Conservation (phyloP, 208 protist species). For the Perkinsela sp. region DNA sequence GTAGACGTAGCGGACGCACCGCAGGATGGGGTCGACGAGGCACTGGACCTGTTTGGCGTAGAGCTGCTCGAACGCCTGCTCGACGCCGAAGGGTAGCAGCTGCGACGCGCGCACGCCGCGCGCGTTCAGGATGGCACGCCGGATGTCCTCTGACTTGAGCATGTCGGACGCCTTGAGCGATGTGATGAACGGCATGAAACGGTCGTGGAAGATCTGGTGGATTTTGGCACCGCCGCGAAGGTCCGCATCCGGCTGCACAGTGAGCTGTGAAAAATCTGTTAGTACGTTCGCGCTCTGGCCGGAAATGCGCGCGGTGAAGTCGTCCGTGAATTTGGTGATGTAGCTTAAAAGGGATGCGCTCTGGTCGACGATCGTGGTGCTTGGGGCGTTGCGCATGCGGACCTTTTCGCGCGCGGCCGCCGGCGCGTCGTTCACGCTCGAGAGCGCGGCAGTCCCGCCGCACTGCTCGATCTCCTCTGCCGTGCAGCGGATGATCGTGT, state of each 20-base stretch:
- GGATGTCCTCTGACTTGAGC: constrained; percentile 73
- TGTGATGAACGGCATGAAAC: constrained; percentile 58
- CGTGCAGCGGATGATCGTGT: constrained; percentile 41
- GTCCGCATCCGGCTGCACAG: constrained; percentile 14
- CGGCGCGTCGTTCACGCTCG: background rate
- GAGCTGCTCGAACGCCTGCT: constrained; percentile 79
- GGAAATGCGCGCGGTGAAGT: constrained; percentile 71
- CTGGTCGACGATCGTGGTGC: constrained; percentile 38
- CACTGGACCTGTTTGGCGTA: constrained; percentile 71
- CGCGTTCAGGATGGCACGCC: constrained; percentile 78
- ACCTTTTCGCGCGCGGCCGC: background rate
- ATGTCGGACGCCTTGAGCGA: constrained; percentile 60
- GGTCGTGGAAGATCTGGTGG: constrained; percentile 80
- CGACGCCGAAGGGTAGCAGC: constrained; percentile 60
- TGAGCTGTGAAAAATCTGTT: constrained; percentile 11
- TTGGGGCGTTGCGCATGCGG: background rate
- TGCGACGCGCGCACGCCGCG: constrained; percentile 76
- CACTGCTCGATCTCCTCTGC: constrained; percentile 59
- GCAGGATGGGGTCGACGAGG: constrained; percentile 72
- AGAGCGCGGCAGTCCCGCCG: constrained; percentile 22
- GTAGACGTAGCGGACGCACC: constrained; percentile 79
- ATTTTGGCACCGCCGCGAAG: constrained; percentile 78
- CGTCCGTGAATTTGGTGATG: constrained; percentile 54
- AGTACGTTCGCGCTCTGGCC: constrained; percentile 50
- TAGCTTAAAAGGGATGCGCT: constrained; percentile 43